Evolutionary conservation across 148 eudicot species (phyloP), one percentile per base, ranked within the genome.

Genomic region (Rhododendron henanense): DNA sequence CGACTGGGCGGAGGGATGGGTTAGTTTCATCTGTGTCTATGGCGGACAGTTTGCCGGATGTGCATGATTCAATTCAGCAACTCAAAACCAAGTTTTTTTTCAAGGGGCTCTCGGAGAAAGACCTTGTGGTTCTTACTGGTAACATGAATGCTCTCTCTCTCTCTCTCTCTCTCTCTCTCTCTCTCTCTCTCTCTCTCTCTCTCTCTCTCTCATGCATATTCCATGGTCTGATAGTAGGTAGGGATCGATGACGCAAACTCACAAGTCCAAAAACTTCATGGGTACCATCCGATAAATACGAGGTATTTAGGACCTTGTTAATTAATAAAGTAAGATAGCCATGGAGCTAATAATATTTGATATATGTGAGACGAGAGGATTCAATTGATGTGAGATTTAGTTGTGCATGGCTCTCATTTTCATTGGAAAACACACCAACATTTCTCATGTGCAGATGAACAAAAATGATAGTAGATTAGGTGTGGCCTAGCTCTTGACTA

Each of bases 1-100:
- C 88, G 74, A 93, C 94, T 0, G 96, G 96, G 6, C 84, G 96
- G 83, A 90, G 94, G 87, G 96, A 93, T 76, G 96, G 96, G 3
- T 3, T 81, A 2, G 90, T 91, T 76, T 92, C 94, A 2, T 76
- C 89, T 81, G 51, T 44, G 3, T 57, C 83, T 1, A 33, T 85
- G 79, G 96, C 96, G 0, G 89, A 18, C 31, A 45, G 85, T 10
- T 87, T 93, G 94, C 96, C 96, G 0, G 96, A 92, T 51, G 91
- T 93, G 75, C 78, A 55, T 47, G 94, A 93, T 23, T 87, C 91
- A 9, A 84, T 91, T 87, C 87, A 91, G 84, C 55, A 37, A 16
- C 87, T 92, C 67, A 93, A 91, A 81, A 85, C 87, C 37, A 91
- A 89, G 89, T 93, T 93, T 83, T 79, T 74, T 4, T 53, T 88